Evolutionary conservation across 2,329 filamentous ascomycete species (phyloP), one percentile per base, ranked within the genome.

Genomic region (Karstenula rhodostoma): DNA sequence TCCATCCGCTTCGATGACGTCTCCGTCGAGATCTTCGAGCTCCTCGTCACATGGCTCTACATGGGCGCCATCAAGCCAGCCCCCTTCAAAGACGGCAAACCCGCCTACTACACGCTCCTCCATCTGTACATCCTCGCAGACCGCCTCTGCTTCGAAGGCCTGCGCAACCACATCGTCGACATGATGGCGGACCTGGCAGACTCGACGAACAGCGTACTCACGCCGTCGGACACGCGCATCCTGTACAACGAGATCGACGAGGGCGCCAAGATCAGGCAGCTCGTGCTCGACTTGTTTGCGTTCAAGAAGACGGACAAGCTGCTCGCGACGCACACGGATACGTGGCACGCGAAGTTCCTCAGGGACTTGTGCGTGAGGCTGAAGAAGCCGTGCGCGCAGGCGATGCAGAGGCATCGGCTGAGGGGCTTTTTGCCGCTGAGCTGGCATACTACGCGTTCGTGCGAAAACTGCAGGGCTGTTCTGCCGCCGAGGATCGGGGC

Each of bases 271-370:
- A 58, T 84, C 22, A 67, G 79, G 13, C 67, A 70, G 7, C 72
- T 84, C 1, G 73, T 84, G 15, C 72, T 84, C 33, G 82, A 84
- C 61, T 75, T 84, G 9, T 84, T 84, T 68, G 80, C 80, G 1
- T 84, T 83, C 75, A 84, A 84, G 69, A 83, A 83, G 63, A 84
- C 82, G 37, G 82, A 83, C 64, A 77, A 79, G 22, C 64, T 84
- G 17, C 73, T 84, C 17, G 78, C 78, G 44, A 77, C 71, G 22
- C 82, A 84, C 64, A 73, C 72, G 56, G 81, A 84, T 60, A 72
- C 77, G 25, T 84, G 82, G 82, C 82, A 84, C 57, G 81, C 81
- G 5, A 70, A 63, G 0, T 84, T 84, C 65, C 71, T 84, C 13
- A 77, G 81, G 51, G 82, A 83, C 42, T 68, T 84, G 23, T 74